Conservation (phyloP, 1,284 basidiomycete species). For the Malassezia dermatis region DNA sequence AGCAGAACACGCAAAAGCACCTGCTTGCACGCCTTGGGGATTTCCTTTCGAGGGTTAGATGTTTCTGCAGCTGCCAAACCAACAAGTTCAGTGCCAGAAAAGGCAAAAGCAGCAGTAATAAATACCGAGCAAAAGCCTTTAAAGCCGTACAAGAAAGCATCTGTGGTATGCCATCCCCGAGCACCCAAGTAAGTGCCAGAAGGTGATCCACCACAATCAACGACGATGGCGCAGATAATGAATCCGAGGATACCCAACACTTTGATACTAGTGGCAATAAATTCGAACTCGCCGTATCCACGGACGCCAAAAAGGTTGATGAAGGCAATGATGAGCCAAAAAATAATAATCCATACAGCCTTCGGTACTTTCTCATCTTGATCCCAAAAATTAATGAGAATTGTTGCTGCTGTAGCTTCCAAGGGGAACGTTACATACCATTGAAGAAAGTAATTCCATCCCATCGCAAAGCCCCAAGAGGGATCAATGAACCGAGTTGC, state of each 20-base stretch:
- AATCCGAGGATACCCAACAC: constrained; percentile 41
- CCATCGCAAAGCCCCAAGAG: constrained; percentile 39
- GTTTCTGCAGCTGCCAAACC: constrained; percentile 59
- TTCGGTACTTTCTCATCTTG: constrained; percentile 22
- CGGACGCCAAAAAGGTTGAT: constrained; percentile 45
- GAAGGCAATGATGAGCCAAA: constrained; percentile 27
- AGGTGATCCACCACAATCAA: constrained; percentile 40
- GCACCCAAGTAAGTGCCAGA: constrained; percentile 22
- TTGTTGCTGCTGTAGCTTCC: constrained; percentile 39
- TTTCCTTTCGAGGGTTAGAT: constrained; percentile 49
- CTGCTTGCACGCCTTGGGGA: constrained; percentile 51
- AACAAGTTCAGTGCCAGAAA: constrained; percentile 52
- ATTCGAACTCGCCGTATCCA: constrained; percentile 44
- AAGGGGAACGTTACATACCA: constrained; percentile 42
- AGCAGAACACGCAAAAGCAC: constrained; percentile 50
- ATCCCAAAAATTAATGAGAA: constrained; percentile 41
- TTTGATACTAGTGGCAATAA: constrained; percentile 37
- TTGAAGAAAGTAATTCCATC: constrained; percentile 43
- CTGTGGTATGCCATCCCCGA: constrained; percentile 19
- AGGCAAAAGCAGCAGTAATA: constrained; percentile 28
- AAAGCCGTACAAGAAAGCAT: constrained; percentile 28
- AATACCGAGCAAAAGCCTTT: constrained; percentile 31
- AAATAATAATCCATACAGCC: constrained; percentile 37
- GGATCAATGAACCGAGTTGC: constrained; percentile 45
- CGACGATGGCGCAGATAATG: constrained; percentile 41